Base-by-base conservation (phyloP, 441 rosid species). In the Pelargonium fulgidum region DNA sequence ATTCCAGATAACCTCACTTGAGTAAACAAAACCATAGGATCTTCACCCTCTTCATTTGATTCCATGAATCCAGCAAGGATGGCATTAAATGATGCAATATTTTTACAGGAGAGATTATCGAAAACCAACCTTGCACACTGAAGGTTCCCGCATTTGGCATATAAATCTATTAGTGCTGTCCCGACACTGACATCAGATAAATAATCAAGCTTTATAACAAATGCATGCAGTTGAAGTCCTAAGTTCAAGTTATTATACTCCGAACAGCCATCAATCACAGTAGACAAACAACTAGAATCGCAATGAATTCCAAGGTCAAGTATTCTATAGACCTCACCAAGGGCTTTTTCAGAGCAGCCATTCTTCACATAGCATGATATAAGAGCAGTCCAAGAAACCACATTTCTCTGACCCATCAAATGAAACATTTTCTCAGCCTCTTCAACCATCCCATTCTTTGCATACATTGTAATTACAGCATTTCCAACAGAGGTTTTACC, bases 381-480 rank as follows among this genome's bases (percentile, higher is more conserved):
- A 67, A 77, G 70, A 16, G 80, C 75, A 20, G 80, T 70, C 80
- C 77, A 73, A 56, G 74, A 70, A 13, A 77, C 73, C 72, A 73
- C 63, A 70, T 67, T 72, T 68, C 59, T 66, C 41, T 26, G 72
- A 63, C 44, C 44, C 72, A 77, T 45, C 1, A 7, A 22, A 63
- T 6, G 1, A 56, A 73, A 77, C 77, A 73, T 77, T 70, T 44
- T 73, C 58, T 63, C 61, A 17, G 75, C 71, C 8, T 73, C 77
- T 70, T 73, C 74, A 54, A 67, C 67, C 72, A 77, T 66, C 22
- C 75, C 80, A 44, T 39, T 52, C 50, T 62, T 70, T 52, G 70
- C 79, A 65, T 77, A 80, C 83, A 80, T 70, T 10, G 66, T 69
- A 62, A 80, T 67, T n/a, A 75, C 16, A 13, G 81, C 79, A 75